These are phyloP conservation scores for Kodamaea neixiangensis DNA, from an alignment of 805 yeast species.

Conservation along the genomic window DNA sequence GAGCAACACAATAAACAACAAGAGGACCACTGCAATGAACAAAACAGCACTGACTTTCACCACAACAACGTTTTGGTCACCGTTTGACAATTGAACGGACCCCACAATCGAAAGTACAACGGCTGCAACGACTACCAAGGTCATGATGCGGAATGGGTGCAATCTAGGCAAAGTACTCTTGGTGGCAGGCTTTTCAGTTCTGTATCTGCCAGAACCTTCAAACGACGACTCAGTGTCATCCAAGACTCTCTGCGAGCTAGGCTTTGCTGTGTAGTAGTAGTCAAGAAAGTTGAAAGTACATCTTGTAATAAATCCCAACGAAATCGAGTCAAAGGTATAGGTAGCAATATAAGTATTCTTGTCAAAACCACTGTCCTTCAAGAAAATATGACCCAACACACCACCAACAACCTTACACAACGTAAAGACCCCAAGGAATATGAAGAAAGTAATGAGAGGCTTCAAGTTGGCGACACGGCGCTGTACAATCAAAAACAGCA, in stretches of 20 bases:
- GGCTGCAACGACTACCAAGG: constrained; percentile 6
- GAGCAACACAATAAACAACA: neutral
- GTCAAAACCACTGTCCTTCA: neutral
- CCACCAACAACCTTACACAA: constrained; percentile 9
- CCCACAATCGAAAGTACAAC: constrained; percentile 8
- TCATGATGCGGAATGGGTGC: constrained; percentile 10
- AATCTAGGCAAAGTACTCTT: neutral
- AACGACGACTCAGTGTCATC: neutral
- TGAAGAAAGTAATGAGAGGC: constrained; percentile 10
- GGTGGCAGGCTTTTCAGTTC: neutral
- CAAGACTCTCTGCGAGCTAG: neutral
- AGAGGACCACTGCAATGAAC: constrained; percentile 2
- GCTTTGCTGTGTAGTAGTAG: constrained; percentile 3
- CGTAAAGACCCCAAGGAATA: neutral
- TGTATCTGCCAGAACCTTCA: neutral
- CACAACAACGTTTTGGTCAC: neutral
- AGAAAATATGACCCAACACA: constrained; percentile 3
- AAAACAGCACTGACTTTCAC: constrained; percentile 9
- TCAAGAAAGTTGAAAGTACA: constrained; percentile 3
- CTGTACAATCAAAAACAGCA: neutral
- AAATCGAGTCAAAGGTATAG: constrained; percentile 8
- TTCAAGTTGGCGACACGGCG: constrained; percentile 3
- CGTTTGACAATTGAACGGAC: neutral
- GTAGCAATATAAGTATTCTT: constrained; percentile 7
- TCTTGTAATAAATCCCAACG: constrained; percentile 5